A percentile compares a stretch with the other conserved stretches of the same genome.
Evolutionary conservation across 192 early-diverging fungal genomes (phyloP).

Genomic region (Linnemannia elongata): DNA sequence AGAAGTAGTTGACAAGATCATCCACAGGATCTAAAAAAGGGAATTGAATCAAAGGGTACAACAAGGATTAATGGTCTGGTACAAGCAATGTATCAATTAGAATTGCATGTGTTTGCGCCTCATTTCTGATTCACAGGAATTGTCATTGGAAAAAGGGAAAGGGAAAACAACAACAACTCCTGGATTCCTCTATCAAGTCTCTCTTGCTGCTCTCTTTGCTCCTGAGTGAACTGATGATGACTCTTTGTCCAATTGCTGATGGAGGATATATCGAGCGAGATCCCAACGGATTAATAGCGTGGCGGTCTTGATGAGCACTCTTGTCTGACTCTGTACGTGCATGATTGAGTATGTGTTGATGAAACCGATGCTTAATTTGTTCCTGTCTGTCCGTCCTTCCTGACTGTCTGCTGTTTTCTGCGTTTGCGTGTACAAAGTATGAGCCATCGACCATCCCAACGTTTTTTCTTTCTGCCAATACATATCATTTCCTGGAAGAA

Average conservation of each 20-base stretch:
- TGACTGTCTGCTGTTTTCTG: neutral
- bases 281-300: constrained; percentile 1
- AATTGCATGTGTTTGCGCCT: too few relatives aligned
- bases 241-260: neutral
- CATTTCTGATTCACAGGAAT: too few relatives aligned
- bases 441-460: neutral
- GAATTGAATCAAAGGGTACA: neutral
- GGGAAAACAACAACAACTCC: neutral
- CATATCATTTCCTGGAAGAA: neutral
- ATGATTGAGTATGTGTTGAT: neutral
- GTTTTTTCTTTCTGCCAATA: neutral
- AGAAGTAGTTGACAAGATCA: constrained; percentile 54
- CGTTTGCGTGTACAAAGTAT: neutral
- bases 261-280: neutral
- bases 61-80: neutral
- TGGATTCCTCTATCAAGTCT: neutral
- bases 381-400: neutral
- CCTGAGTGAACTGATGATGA: neutral
- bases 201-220: neutral
- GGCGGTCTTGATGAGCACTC: neutral
- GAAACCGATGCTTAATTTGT: constrained; percentile 4
- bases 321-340: neutral
- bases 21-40: constrained; percentile 47
- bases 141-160: neutral
- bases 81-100: too few relatives aligned